These are phyloP conservation scores for Daldinia vernicosa DNA, from an alignment of 495 filamentous ascomycete species.

Conservation along the genomic window DNA sequence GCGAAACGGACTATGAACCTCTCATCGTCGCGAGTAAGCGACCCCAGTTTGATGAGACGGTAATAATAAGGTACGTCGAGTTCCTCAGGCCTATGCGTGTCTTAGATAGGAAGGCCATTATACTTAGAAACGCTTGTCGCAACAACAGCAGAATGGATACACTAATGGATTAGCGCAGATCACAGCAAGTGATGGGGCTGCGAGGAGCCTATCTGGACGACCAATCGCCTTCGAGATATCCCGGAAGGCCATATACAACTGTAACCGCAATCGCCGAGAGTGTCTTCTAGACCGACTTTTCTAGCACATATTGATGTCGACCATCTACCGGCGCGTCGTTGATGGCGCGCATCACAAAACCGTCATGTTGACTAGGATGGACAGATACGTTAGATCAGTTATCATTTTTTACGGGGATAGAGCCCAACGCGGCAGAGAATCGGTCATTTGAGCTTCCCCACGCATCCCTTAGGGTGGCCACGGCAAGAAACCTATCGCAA, in stretches of 20 bases:
- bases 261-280: slow-evolving; percentile 20
- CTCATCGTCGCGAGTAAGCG: slow-evolving; percentile 39
- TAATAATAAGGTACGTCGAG: slow-evolving; percentile 32
- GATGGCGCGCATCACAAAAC: slow-evolving; percentile 24
- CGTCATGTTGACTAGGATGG: slow-evolving; percentile 31
- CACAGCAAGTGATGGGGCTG: slow-evolving; percentile 39
- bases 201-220: slow-evolving; percentile 39
- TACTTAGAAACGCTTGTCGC: slow-evolving; percentile 21
- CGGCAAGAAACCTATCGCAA: slow-evolving; percentile 22
- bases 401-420: slow-evolving; percentile 34
- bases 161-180: slow-evolving; percentile 34
- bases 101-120: slow-evolving; percentile 28
- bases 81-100: slow-evolving; percentile 34
- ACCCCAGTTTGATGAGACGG: slow-evolving; percentile 23
- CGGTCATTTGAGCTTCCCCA: slow-evolving; percentile 37
- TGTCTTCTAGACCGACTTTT: slow-evolving; percentile 38
- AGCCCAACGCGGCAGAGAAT: slow-evolving; percentile 42
- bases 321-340: slow-evolving; percentile 26
- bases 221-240: slow-evolving; percentile 37
- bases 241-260: slow-evolving; percentile 19
- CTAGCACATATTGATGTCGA: slow-evolving; percentile 16
- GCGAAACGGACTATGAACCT: slow-evolving; percentile 24
- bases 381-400: slow-evolving; percentile 30
- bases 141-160: slow-evolving; percentile 29
- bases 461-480: slow-evolving; percentile 31